A percentile compares a stretch with the other conserved stretches of the same genome.
Conservation (phyloP, 768 basidiomycete species). For the Serendipita vermifera region DNA sequence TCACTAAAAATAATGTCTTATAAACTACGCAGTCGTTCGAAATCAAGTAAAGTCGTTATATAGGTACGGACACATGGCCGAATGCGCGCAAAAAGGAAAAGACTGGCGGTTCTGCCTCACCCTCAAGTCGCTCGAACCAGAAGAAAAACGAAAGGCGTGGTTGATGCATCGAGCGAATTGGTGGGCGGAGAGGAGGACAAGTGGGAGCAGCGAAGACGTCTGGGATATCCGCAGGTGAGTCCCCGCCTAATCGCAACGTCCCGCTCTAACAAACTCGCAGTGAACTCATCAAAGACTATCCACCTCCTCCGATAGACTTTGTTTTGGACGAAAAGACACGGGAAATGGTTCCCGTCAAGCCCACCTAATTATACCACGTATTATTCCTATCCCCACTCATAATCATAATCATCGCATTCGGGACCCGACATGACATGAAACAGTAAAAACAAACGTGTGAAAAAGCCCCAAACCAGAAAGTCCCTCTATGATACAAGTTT, state of each 20-base stretch:
- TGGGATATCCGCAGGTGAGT: constrained; percentile 81
- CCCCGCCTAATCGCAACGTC: too few relatives aligned
- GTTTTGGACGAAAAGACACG: neutral
- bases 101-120: constrained; percentile 95
- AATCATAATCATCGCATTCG: too few relatives aligned
- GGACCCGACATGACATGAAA: too few relatives aligned
- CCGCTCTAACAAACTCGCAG: constrained; percentile 22
- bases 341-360: too few relatives aligned
- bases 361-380: too few relatives aligned
- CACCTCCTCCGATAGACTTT: constrained; percentile 16
- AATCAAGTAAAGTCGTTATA: constrained; percentile 78
- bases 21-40: too few relatives aligned
- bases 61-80: constrained; percentile 59
- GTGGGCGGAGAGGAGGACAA: constrained; percentile 74
- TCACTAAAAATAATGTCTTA: neutral
- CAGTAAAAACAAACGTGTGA: too few relatives aligned
- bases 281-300: constrained; percentile 40
- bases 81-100: constrained; percentile 65
- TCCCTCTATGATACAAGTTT: too few relatives aligned
- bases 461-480: too few relatives aligned
- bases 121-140: constrained; percentile 62
- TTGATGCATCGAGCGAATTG: constrained; percentile 78
- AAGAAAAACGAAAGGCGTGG: constrained; percentile 72
- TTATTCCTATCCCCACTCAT: too few relatives aligned
- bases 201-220: constrained; percentile 83